Base-by-base conservation (phyloP, 2,329 filamentous ascomycete genomes). In the Hypoxylon sp. region DNA sequence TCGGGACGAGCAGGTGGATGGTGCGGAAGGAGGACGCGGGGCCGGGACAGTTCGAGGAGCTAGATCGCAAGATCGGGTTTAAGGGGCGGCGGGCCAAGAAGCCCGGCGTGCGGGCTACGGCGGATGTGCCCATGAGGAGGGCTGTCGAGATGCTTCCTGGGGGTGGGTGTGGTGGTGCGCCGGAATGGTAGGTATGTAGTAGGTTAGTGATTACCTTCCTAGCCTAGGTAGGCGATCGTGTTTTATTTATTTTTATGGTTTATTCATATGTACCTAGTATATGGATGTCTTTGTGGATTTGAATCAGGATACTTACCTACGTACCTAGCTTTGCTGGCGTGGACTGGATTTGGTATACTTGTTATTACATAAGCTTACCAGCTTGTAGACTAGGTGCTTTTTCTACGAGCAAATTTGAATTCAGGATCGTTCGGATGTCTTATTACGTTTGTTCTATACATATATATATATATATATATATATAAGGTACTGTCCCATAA, bases 1-100 rank as follows among this genome's bases (percentile, higher is more conserved):
- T 97, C 29, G 93, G 93, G 0, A 97, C 94, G 0, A 84, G 85
- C 74, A 91, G 88, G 81, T 97, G 92, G 89, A 92, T 87, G 81
- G 89, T 97, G 17, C 91, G 86, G 81, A 91, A 91, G 79, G 91
- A 86, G 1, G 93, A 96, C 80, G 81, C 31, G 35, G 56, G 31
- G 47, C 42, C 2, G 54, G 73, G 70, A 6, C 80, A 79, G 44
- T 81, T 84, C 57, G 81, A 77, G 17, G 82, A 83, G 74, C 78
- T 87, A 35, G 85, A 87, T 57, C 75, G 73, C 64, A 83, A 81
- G 76, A 83, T 85, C 62, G 77, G 76, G 24, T 83, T 84, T 69
- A 80, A 80, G 64, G 84, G 84, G 0, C 73, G 78, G 17, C 76
- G 83, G 35, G 83, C 79, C 13, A 83, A 82, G 79, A 83, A 78